Base-by-base conservation (phyloP, 1,139 yeast genomes). In the Spathaspora sp. region DNA sequence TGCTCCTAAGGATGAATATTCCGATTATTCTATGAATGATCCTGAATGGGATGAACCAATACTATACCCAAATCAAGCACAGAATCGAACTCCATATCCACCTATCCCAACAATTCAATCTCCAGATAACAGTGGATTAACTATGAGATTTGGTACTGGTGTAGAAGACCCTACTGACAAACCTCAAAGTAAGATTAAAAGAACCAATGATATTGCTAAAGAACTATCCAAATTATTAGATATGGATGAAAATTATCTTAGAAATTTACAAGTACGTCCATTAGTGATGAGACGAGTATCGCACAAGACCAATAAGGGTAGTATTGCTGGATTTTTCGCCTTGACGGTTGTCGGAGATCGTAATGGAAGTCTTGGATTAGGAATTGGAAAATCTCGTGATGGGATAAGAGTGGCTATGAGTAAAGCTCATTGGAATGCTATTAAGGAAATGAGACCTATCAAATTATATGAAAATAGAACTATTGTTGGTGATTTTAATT, bases 401-500 rank as follows among this genome's bases (percentile, higher is more conserved):
- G 90, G 88, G 51, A 81, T 86, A 69, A 73, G 87, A 48, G 79
- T 80, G 46, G 97, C 99, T 2, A 79, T 86, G 33, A 74, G 82
- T 40, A 89, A 89, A 61, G 97, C 98, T 7, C 91, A 86, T 64
- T 89, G 97, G 96, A 86, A 87, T 60, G 98, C 98, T 2, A 87
- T 91, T 46, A 89, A 89, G 68, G 89, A 89, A 65, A 74, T 95
- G 64, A 78, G 80, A 31, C 82, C 85, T 52, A 81, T 95, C 46
- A 95, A 96, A 45, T 80, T 97, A 55, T 86, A 87, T 62, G 97
- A 93, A 67, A 80, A 89, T 58, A 81, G 99, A 72, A 93, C 99
- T 29, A 86, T 95, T 47, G 81, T 84, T 60, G 97, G 97, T 48
- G 85, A 87, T 53, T 77, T 93, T 48, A 86, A 86, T 54, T 78